These are phyloP conservation scores for Knoxia roxburghii DNA, from an alignment of 257 asterid species.

Conservation along the genomic window DNA sequence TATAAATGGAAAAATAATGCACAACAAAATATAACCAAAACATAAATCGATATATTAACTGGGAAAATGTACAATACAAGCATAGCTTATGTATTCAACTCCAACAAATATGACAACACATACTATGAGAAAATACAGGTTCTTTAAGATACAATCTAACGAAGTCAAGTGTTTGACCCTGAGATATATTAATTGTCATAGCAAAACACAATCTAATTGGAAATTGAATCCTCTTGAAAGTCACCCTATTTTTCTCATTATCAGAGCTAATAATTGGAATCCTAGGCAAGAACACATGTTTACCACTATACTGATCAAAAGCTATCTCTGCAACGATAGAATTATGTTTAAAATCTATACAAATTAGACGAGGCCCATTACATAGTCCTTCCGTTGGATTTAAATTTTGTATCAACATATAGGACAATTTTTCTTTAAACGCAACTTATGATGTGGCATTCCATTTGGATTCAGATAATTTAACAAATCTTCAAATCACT, in stretches of 20 bases:
- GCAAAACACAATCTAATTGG: neutral
- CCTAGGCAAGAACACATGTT: neutral
- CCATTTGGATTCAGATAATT: neutral
- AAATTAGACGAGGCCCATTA: neutral
- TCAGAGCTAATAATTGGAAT: neutral
- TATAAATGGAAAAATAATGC: too few species aligned
- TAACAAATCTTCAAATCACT: neutral
- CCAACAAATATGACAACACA: too few species aligned
- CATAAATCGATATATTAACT: too few species aligned
- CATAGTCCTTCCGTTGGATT: neutral
- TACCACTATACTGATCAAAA: neutral
- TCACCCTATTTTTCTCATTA: neutral
- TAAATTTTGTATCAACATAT: neutral
- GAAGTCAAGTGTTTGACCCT: too few species aligned
- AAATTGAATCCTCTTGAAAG: neutral
- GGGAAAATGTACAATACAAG: too few species aligned
- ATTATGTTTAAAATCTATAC: neutral
- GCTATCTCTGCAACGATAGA: neutral
- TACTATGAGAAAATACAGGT: too few species aligned
- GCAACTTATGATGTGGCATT: neutral
- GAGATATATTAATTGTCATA: too few species aligned
- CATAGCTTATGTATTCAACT: too few species aligned
- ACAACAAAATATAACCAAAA: too few species aligned
- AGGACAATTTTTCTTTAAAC: neutral
- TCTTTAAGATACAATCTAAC: too few species aligned